Evolutionary conservation across 2,329 filamentous ascomycete genomes (phyloP).

Genomic region (Ophiostoma novo-ulmi): DNA sequence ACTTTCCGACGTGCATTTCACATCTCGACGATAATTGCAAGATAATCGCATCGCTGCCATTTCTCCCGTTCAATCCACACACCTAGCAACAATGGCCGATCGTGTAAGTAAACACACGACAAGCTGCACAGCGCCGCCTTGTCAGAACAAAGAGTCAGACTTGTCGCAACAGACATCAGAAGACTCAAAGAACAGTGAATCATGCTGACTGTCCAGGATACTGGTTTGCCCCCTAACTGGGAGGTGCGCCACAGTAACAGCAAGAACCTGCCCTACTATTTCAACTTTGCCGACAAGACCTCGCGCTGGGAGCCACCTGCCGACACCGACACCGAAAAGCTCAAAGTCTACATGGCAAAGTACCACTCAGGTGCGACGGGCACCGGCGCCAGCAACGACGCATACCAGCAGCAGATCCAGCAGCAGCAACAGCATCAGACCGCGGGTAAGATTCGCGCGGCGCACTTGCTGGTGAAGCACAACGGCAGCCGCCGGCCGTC

Average conservation of each 20-base stretch:
- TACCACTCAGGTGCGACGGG: constrained; percentile 60
- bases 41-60: background rate
- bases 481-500: constrained; percentile 78
- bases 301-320: constrained; percentile 93
- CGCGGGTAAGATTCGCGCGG: constrained; percentile 81
- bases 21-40: background rate
- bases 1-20: background rate
- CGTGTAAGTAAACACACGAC: background rate
- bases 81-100: constrained; percentile 3
- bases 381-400: background rate
- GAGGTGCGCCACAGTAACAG: constrained; percentile 97
- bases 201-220: constrained; percentile 46
- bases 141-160: background rate
- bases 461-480: constrained; percentile 93
- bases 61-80: background rate
- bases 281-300: constrained; percentile 78
- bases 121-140: background rate
- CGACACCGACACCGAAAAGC: constrained; percentile 82
- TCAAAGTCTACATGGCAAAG: constrained; percentile 89
- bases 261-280: constrained; percentile 98
- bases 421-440: constrained; percentile 27
- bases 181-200: background rate
- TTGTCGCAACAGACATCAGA: background rate
- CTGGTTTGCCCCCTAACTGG: constrained; percentile 80
- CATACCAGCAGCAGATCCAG: constrained; percentile 23